Evolutionary conservation across 441 rosid species (phyloP).

Genomic region (Mallotus japonicus): DNA sequence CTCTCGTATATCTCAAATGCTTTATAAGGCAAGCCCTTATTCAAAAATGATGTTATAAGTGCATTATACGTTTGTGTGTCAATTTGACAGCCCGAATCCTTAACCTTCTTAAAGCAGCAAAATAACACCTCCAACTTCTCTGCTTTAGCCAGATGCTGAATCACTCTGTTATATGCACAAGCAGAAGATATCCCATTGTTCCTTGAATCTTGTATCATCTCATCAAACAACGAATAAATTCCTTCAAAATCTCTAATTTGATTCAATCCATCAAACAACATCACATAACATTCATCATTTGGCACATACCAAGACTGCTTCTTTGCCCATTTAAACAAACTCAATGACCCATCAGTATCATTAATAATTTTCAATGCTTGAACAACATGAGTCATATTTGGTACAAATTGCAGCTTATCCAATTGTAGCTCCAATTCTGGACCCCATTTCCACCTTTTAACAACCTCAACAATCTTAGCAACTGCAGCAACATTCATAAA

Average conservation of each 20-base stretch:
- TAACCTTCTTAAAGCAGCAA: conserved; percentile 87
- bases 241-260: conserved; percentile 62
- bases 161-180: conserved; percentile 68
- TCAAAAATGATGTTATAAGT: conserved; percentile 73
- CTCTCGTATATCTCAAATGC: conserved; percentile 95
- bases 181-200: conserved; percentile 34
- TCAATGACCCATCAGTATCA: conserved; percentile 60
- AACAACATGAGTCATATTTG: conserved; percentile 67
- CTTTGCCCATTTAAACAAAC: conserved; percentile 87
- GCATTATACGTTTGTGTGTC: conserved; percentile 69
- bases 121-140: conserved; percentile 87
- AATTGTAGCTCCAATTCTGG: conserved; percentile 84
- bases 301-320: conserved; percentile 77
- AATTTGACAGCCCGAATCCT: conserved; percentile 60
- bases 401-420: conserved; percentile 78
- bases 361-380: conserved; percentile 69
- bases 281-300: conserved; percentile 55
- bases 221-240: conserved; percentile 72
- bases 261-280: conserved; percentile 76
- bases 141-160: conserved; percentile 84
- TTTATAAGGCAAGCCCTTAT: conserved; percentile 91
- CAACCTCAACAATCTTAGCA: conserved; percentile 84
- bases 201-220: conserved; percentile 70
- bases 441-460: conserved; percentile 98
- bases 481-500: conserved; percentile 72